Evolutionary conservation across 2,329 filamentous ascomycete genomes (phyloP), one percentile per base, ranked within the genome.

Genomic region (Simplicillium sp.): DNA sequence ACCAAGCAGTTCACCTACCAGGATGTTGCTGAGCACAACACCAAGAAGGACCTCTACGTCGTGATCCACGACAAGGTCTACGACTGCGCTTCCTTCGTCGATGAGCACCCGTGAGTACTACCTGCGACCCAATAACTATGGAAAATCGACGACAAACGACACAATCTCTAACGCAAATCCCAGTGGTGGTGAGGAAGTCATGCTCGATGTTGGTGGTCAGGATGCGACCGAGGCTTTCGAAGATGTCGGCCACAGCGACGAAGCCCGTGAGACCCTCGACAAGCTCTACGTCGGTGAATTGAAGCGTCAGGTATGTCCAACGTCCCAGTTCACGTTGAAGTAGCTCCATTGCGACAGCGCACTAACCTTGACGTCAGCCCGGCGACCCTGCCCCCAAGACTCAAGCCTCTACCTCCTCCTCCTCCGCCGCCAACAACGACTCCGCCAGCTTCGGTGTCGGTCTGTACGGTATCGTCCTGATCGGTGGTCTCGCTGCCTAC

Each of bases 211-310:
- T 49, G 92, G 75, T 58, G 92, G 92, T 53, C 89, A 95, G 70
- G 92, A 98, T 66, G 84, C 86, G 57, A 95, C 90, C 55, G 92
- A 97, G 70, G 90, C 92, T 47, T 98, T 98, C 62, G 92, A 98
- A 73, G 92, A 98, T 67, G 92, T 98, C 58, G 92, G 92, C 60
- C 92, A 98, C 83, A 94, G 86, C 57, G 92, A 98, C 66, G 92
- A 98, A 75, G 92, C 92, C 52, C 84, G 92, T 52, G 90, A 97
- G 72, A 90, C 94, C 52, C 80, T 98, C 43, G 80, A 84, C 28
- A 77, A 79, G 57, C 71, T 94, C 50, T 66, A 80, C 39, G 75
- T 92, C 51, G 89, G 87, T 50, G 73, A 60, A 31, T 66, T 96
- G 62, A 94, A 94, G 80, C 78, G 87, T 64, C 62, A 77, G 73